These are phyloP conservation scores for Conticribra guillardii DNA, from an alignment of 108 stramenopile species.

Conservation along the genomic window DNA sequence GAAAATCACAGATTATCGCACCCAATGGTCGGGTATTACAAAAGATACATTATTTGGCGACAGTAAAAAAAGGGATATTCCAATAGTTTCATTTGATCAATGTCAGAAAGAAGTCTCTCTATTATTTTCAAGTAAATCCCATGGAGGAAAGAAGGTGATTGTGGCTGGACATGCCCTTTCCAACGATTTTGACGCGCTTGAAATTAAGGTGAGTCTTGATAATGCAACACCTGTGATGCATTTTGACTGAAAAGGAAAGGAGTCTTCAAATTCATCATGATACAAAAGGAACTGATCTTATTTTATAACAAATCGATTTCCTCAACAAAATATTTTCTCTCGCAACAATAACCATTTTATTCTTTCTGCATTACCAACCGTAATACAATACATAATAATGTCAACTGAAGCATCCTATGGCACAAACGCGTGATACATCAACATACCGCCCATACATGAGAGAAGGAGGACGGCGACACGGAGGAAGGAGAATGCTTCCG, in stretches of 20 bases:
- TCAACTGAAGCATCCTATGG: slow-evolving; percentile 45
- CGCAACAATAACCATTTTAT: no score
- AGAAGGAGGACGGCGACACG: slow-evolving; percentile 28
- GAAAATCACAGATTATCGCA: slow-evolving; percentile 54
- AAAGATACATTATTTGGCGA: slow-evolving; percentile 26
- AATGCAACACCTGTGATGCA: no score
- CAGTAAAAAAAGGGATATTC: slow-evolving; percentile 14
- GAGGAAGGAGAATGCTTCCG: slow-evolving; percentile 32
- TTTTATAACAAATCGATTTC: neutral
- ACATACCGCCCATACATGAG: slow-evolving; percentile 51
- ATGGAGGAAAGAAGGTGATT: slow-evolving; percentile 33
- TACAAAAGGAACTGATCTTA: no score
- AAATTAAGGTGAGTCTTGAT: slow-evolving; percentile 35
- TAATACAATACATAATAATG: no score
- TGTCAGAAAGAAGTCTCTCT: slow-evolving; percentile 49
- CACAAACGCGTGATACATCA: slow-evolving; percentile 48
- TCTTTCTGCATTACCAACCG: no score
- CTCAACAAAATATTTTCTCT: no score
- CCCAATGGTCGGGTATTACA: slow-evolving; percentile 55
- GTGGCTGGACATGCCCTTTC: slow-evolving; percentile 55
- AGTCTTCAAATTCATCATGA: no score
- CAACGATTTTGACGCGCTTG: slow-evolving; percentile 59
- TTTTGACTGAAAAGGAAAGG: no score
- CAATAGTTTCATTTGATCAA: slow-evolving; percentile 47
- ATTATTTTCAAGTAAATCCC: slow-evolving; percentile 34